Conservation (phyloP, 495 filamentous ascomycete genomes). For the Filosporella fistucella region DNA sequence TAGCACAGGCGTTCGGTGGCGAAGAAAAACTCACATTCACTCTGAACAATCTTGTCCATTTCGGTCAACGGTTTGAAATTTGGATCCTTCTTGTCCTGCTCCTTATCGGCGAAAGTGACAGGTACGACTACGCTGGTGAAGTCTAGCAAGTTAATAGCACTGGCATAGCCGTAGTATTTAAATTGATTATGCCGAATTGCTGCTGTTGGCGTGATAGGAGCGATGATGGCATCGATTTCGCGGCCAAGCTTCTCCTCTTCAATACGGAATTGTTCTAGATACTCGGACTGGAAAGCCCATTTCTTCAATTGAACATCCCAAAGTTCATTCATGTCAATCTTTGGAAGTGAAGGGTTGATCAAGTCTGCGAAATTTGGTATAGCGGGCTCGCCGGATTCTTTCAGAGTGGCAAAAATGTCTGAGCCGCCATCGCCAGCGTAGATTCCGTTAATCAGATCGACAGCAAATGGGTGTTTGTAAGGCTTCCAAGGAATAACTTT, state of each 20-base stretch:
- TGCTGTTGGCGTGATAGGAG: conserved; percentile 54
- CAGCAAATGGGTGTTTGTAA: conserved; percentile 31
- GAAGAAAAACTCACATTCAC: conserved; percentile 16
- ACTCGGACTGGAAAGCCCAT: conserved; percentile 34
- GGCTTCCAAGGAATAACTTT: conserved; percentile 36
- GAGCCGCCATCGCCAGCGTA: conserved; percentile 35
- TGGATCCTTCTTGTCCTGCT: conserved; percentile 16
- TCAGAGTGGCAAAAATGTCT: conserved; percentile 33
- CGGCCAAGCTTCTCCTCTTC: conserved; percentile 23
- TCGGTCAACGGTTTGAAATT: conserved; percentile 32
- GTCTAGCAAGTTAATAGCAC: conserved; percentile 68
- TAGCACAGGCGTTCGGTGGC: not conserved
- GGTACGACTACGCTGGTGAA: conserved; percentile 59
- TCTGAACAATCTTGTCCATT: conserved; percentile 29
- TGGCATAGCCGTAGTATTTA: conserved; percentile 63
- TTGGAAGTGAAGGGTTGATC: conserved; percentile 29
- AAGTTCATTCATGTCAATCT: conserved; percentile 26
- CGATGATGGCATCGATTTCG: conserved; percentile 59
- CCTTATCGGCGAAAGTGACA: conserved; percentile 34
- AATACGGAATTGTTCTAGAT: conserved; percentile 30
- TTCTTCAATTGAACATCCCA: conserved; percentile 33
- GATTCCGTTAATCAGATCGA: conserved; percentile 31
- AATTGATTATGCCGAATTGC: conserved; percentile 32
- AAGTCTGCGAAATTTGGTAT: conserved; percentile 38
- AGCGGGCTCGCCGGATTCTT: conserved; percentile 40